These are phyloP conservation scores for Arctium minus DNA, from an alignment of 129 eudicot species.

Conservation along the genomic window DNA sequence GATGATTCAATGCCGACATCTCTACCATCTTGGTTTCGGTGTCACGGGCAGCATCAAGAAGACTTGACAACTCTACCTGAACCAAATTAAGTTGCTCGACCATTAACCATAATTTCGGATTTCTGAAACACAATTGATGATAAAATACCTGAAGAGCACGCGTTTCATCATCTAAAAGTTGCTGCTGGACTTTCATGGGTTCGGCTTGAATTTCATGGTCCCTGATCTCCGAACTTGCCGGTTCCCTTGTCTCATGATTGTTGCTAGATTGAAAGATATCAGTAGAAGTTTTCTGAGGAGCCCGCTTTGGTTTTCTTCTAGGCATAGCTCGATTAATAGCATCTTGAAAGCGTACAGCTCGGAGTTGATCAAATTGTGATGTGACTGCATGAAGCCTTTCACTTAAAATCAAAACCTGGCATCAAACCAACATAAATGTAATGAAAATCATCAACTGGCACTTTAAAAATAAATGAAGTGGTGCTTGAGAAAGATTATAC, in stretches of 20 bases:
- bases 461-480: not conserved
- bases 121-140: slow-evolving; percentile 1
- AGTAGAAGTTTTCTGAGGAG: slow-evolving; percentile 10
- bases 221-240: slow-evolving; percentile 43
- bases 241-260: slow-evolving; percentile 21
- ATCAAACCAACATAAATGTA: not conserved
- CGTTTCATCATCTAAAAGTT: slow-evolving; percentile 87
- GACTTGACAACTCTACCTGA: slow-evolving; percentile 74
- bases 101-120: not conserved
- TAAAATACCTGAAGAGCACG: slow-evolving; percentile 84
- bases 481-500: not conserved
- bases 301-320: slow-evolving; percentile 63
- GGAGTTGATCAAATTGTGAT: slow-evolving; percentile 82
- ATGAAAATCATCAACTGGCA: not conserved
- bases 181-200: slow-evolving; percentile 75
- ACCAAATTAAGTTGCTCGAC: slow-evolving; percentile 2
- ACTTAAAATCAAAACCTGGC: slow-evolving; percentile 79
- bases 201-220: slow-evolving; percentile 53
- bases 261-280: slow-evolving; percentile 27
- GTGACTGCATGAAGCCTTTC: slow-evolving; percentile 94
- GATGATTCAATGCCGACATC: slow-evolving; percentile 93
- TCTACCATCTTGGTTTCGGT: slow-evolving; percentile 94
- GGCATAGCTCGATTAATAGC: slow-evolving; percentile 75
- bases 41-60: slow-evolving; percentile 85
- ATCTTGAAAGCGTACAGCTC: slow-evolving; percentile 94